A percentile compares a stretch with the other conserved stretches of the same genome.
These are phyloP conservation scores for Lachancea waltii DNA, from an alignment of 805 yeast species.

Conservation along the genomic window DNA sequence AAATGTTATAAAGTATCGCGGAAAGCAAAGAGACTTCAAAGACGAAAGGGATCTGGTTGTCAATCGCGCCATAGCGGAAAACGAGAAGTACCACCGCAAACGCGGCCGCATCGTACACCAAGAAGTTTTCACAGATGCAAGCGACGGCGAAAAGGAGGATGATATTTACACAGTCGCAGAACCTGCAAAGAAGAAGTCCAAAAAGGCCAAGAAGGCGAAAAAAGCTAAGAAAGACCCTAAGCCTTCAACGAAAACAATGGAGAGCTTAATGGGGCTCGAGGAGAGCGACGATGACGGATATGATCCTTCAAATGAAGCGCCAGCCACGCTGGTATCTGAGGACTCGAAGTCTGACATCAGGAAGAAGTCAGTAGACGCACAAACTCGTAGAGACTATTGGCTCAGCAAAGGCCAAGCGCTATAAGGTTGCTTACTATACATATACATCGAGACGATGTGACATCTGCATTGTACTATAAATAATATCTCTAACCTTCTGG, in stretches of 20 bases:
- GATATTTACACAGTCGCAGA: constrained; percentile 14
- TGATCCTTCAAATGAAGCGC: constrained; percentile 7
- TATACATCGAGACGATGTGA: neutral
- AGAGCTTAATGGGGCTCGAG: constrained; percentile 6
- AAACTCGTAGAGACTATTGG: constrained; percentile 32
- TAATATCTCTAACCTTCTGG: neutral
- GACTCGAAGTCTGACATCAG: constrained; percentile 13
- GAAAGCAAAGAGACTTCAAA: constrained; percentile 67
- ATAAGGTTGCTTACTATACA: neutral
- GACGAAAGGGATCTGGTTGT: constrained; percentile 62
- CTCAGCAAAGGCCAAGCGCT: constrained; percentile 29
- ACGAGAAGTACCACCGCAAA: constrained; percentile 28
- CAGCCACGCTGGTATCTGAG: constrained; percentile 7
- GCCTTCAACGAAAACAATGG: constrained; percentile 1
- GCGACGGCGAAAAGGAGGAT: constrained; percentile 22
- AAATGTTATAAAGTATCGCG: constrained; percentile 67
- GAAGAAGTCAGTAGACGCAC: constrained; percentile 27
- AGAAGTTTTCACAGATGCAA: constrained; percentile 25
- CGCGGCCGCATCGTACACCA: constrained; percentile 22
- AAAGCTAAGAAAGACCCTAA: constrained; percentile 1
- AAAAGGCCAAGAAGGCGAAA: constrained; percentile 7
- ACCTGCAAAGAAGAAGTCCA: constrained; percentile 13
- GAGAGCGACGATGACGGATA: constrained; percentile 13
- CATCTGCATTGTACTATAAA: neutral
- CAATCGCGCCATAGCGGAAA: constrained; percentile 48